Percentiles rank a stretch among this genome's conserved stretches.
phyloP scores from a whole-genome alignment of 192 early-diverging fungal species.

The Backusella australiensis region DNA sequence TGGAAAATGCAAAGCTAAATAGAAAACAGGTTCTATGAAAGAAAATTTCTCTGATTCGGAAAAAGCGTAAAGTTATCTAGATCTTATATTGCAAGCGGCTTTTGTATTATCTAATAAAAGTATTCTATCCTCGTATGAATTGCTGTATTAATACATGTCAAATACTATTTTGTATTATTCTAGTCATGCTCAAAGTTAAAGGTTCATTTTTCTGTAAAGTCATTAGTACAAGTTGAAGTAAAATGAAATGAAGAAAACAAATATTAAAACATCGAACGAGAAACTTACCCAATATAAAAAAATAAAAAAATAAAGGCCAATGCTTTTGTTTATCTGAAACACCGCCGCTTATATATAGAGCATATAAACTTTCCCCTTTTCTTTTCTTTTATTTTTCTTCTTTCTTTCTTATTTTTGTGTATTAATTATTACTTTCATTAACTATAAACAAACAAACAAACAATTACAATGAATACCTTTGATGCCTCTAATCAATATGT shows the following conservation, averaged over 20 bases:
- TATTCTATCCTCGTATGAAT: not conserved
- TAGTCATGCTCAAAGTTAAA: not conserved
- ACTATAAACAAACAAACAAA: not conserved
- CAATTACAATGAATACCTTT: not conserved
- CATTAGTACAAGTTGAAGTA: not conserved
- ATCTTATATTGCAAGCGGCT: not conserved
- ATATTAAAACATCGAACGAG: not conserved
- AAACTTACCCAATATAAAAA: constrained; percentile 12
- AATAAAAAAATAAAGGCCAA: not conserved
- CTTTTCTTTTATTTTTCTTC: constrained; percentile 9
- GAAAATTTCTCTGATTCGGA: not conserved
- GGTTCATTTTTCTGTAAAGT: not conserved
- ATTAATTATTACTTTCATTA: not conserved
- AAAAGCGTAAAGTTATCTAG: not conserved
- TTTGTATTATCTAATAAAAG: not conserved
- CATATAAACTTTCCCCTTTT: not conserved
- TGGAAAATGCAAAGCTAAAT: not conserved
- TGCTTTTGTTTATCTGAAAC: constrained; percentile 1
- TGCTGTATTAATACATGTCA: not conserved
- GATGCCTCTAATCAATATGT: not conserved
- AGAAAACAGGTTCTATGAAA: not conserved
- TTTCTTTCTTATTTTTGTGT: not conserved
- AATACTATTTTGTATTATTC: not conserved
- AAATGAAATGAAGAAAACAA: not conserved
- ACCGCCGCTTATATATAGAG: not conserved